Evolutionary conservation across 495 filamentous ascomycete species (phyloP).

Genomic region (Penicillium riverlandense): DNA sequence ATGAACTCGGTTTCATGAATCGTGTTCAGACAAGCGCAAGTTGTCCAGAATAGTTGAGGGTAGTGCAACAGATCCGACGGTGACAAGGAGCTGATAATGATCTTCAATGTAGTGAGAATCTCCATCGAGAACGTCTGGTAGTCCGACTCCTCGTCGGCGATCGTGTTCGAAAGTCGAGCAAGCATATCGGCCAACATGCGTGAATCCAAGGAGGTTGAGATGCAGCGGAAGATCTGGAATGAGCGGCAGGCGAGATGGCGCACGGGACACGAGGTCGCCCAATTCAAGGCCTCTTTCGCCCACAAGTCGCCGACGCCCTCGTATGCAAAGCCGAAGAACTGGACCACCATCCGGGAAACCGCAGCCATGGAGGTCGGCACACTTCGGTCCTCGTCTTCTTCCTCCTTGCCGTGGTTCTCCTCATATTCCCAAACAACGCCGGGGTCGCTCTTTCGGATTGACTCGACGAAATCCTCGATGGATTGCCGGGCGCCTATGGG

Average conservation of each 20-base stretch:
- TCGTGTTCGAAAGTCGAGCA: conserved; percentile 86
- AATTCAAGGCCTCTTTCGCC: conserved; percentile 81
- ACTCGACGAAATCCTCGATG: conserved; percentile 87
- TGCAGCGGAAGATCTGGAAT: conserved; percentile 94
- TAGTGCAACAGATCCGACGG: conserved; percentile 73
- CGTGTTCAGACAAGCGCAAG: conserved; percentile 89
- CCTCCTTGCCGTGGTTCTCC: conserved; percentile 73
- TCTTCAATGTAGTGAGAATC: conserved; percentile 86
- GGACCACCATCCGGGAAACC: conserved; percentile 71
- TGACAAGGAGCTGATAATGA: conserved; percentile 78
- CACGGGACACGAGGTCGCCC: conserved; percentile 97
- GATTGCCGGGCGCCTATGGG: conserved; percentile 57
- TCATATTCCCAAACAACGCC: conserved; percentile 91
- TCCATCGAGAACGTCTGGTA: conserved; percentile 97
- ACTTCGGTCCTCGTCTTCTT: conserved; percentile 57
- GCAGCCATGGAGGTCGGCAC: conserved; percentile 85
- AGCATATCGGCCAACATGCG: conserved; percentile 95
- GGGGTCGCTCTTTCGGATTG: conserved; percentile 75
- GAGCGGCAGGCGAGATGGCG: conserved; percentile 91
- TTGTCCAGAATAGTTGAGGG: conserved; percentile 95
- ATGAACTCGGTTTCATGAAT: conserved; percentile 93
- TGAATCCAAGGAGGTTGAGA: conserved; percentile 82
- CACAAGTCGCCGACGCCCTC: conserved; percentile 85
- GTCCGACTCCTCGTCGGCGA: conserved; percentile 85
- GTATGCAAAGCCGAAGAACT: conserved; percentile 76